These are phyloP conservation scores for Ophiostoma montium DNA, from an alignment of 2,329 filamentous ascomycete genomes.

Conservation along the genomic window DNA sequence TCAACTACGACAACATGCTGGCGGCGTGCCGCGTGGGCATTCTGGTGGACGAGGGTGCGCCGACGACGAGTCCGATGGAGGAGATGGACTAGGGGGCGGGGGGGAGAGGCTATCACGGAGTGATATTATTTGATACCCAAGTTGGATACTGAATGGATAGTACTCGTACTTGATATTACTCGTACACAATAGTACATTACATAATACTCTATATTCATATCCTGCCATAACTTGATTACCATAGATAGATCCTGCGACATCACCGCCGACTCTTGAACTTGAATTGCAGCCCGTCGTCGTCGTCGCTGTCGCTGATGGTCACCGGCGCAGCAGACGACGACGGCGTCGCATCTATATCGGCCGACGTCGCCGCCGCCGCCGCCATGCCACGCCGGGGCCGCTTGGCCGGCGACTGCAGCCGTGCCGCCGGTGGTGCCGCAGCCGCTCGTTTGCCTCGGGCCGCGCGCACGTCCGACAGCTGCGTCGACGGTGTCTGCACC, in stretches of 20 bases:
- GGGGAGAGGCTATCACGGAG: too few species aligned
- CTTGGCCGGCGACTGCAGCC: conserved; percentile 6
- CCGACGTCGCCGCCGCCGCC: not conserved
- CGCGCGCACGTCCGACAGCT: conserved; percentile 17
- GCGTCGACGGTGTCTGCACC: conserved; percentile 7
- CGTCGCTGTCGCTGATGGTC: conserved; percentile 15
- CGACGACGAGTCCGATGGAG: conserved; percentile 33
- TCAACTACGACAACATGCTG: conserved; percentile 59
- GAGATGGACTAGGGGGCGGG: conserved; percentile 50
- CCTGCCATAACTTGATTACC: not conserved
- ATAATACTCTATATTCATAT: not conserved
- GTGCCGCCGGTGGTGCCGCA: conserved; percentile 9
- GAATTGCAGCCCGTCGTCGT: conserved; percentile 44
- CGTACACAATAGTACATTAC: too few species aligned
- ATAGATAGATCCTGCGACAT: not conserved
- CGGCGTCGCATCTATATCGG: not conserved
- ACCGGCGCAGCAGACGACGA: conserved; percentile 1
- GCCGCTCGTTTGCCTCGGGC: conserved; percentile 20
- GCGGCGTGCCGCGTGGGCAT: conserved; percentile 48
- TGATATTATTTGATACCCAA: not conserved
- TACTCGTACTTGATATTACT: too few species aligned
- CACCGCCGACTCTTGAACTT: conserved; percentile 37
- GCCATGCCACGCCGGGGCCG: not conserved
- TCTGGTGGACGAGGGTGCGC: conserved; percentile 40
- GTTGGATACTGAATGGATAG: not conserved